Percentiles rank a stretch among this genome's conserved stretches.
Conservation (phyloP, 352 stramenopile genomes). For the Phytopythium mirpurense region DNA sequence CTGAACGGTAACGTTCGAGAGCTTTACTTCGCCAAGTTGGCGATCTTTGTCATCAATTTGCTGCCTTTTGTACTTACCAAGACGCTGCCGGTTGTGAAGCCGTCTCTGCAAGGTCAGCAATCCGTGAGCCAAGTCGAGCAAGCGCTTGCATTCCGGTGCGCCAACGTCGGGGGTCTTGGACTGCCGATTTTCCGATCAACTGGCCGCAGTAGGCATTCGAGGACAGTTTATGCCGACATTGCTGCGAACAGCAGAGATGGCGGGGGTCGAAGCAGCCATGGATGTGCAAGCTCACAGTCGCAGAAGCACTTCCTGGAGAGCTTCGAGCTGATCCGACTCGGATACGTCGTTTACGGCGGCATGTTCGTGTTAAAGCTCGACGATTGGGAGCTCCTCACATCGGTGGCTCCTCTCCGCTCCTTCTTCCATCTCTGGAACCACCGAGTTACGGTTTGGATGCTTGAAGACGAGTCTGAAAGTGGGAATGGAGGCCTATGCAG, state of each 20-base stretch:
- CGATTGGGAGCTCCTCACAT: constrained; percentile 12
- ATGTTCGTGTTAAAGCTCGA: constrained; percentile 7
- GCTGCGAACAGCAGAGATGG: no score
- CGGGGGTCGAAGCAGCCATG: no score
- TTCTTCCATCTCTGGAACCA: constrained; percentile 10
- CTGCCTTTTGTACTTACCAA: constrained; percentile 4
- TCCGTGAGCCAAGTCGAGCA: no score
- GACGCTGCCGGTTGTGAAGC: no score
- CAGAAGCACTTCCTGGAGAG: not conserved
- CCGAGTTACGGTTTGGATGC: constrained; percentile 6
- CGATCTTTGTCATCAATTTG: constrained; percentile 11
- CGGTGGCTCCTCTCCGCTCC: not conserved
- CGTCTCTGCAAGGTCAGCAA: no score
- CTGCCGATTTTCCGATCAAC: no score
- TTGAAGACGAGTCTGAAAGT: not conserved
- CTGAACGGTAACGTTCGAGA: constrained; percentile 21
- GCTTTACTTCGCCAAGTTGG: constrained; percentile 13
- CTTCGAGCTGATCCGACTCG: constrained; percentile 14
- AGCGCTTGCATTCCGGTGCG: no score
- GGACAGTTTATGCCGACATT: no score
- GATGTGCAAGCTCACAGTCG: no score
- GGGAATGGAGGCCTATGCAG: not conserved
- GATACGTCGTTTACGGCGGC: constrained; percentile 13
- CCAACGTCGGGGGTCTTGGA: no score
- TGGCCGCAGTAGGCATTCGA: no score